Conservation (phyloP, 73 alveolate genomes). For the Effrenium voratum region DNA sequence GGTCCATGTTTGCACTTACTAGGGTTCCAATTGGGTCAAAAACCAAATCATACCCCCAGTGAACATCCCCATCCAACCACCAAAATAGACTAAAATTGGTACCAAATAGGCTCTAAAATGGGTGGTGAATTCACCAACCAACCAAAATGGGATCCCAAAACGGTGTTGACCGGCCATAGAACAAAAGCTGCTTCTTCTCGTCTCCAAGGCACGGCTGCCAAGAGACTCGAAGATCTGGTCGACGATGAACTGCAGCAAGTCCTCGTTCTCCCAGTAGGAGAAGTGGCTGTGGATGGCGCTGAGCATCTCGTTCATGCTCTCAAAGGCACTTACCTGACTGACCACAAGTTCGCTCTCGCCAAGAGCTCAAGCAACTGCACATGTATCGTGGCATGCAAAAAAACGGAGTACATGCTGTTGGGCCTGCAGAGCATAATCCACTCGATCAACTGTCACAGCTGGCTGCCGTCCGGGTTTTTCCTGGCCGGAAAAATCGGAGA, state of each 20-base stretch:
- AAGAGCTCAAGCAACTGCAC: neutral
- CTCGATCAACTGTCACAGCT: slow-evolving; percentile 61
- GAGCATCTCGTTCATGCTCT: slow-evolving; percentile 89
- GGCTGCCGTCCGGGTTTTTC: slow-evolving; percentile 77
- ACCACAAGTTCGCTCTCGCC: neutral
- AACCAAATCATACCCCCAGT: no score
- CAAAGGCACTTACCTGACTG: slow-evolving; percentile 31
- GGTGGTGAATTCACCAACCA: no score
- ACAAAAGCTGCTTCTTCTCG: no score
- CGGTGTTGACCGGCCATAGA: no score
- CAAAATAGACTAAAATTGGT: no score
- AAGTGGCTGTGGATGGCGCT: slow-evolving; percentile 89
- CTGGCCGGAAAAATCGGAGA: neutral
- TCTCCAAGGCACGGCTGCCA: no score
- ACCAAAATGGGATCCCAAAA: no score
- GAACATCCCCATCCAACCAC: no score
- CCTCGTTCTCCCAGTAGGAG: slow-evolving; percentile 85
- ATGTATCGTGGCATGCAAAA: neutral
- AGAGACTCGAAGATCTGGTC: slow-evolving; percentile 61
- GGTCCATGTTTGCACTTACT: no score
- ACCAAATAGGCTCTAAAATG: no score
- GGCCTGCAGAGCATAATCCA: slow-evolving; percentile 85
- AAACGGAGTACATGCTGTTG: neutral
- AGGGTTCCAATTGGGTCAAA: no score
- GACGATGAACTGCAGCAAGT: slow-evolving; percentile 65